Conservation (phyloP, 2,329 filamentous ascomycete genomes). For the Sphaerulina vaccinii region DNA sequence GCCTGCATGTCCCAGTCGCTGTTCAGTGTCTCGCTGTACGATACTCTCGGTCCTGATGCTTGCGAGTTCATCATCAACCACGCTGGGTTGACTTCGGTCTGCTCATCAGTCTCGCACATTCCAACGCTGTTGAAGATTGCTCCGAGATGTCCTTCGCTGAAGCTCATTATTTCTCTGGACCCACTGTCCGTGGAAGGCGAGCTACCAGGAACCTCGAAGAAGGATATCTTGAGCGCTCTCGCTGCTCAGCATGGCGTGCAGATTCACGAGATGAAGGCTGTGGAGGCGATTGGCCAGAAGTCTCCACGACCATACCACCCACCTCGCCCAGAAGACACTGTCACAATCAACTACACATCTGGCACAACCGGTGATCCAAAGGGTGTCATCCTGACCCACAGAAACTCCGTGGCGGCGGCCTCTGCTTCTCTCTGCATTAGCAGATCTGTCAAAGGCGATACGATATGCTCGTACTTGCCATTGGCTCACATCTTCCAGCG, state of each 20-base stretch:
- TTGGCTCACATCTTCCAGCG: slow-evolving; percentile 93
- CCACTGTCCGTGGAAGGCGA: slow-evolving; percentile 73
- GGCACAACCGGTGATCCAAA: slow-evolving; percentile 82
- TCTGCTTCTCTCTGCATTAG: slow-evolving; percentile 58
- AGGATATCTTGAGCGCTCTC: slow-evolving; percentile 70
- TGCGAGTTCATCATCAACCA: slow-evolving; percentile 97
- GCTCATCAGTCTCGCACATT: slow-evolving; percentile 77
- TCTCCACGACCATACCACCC: slow-evolving; percentile 69
- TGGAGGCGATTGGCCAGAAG: slow-evolving; percentile 75
- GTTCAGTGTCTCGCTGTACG: slow-evolving; percentile 90
- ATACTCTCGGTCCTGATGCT: slow-evolving; percentile 86
- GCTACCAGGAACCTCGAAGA: slow-evolving; percentile 72
- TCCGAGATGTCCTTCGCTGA: slow-evolving; percentile 73
- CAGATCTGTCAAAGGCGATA: slow-evolving; percentile 57
- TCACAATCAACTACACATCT: slow-evolving; percentile 90
- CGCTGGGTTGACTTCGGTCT: slow-evolving; percentile 70
- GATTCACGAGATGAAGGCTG: slow-evolving; percentile 75
- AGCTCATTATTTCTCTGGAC: slow-evolving; percentile 85
- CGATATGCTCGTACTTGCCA: slow-evolving; percentile 82
- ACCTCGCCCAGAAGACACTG: slow-evolving; percentile 70
- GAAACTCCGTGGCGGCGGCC: slow-evolving; percentile 73
- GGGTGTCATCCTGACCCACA: slow-evolving; percentile 79
- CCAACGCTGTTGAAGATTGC: slow-evolving; percentile 77
- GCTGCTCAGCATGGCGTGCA: slow-evolving; percentile 71
- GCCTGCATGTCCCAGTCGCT: slow-evolving; percentile 83